phyloP scores from a whole-genome alignment of 371 early-diverging fungal species.

The Apophysomyces elegans region DNA sequence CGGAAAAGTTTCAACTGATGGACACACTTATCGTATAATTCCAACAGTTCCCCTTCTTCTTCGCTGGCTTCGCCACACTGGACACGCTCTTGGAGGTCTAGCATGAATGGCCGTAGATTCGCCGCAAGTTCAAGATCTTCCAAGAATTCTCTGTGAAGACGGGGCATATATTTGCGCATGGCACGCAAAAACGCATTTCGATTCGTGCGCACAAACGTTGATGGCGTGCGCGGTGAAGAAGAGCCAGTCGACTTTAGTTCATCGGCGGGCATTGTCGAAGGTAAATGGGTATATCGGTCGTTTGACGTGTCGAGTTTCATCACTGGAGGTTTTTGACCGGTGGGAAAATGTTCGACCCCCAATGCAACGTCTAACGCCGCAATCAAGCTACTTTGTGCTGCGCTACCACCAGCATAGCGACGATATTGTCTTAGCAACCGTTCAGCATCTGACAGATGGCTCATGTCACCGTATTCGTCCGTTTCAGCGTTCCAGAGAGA shows the following conservation, averaged over 20 bases:
- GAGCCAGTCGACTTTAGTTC: slow-evolving; percentile 28
- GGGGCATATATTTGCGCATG: slow-evolving; percentile 95
- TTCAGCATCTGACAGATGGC: slow-evolving; percentile 61
- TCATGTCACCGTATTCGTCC: slow-evolving; percentile 58
- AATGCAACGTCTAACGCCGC: slow-evolving; percentile 92
- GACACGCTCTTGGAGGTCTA: slow-evolving; percentile 38
- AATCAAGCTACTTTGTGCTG: slow-evolving; percentile 93
- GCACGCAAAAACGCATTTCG: slow-evolving; percentile 73
- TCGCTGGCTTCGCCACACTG: slow-evolving; percentile 17
- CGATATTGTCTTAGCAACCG: slow-evolving; percentile 62
- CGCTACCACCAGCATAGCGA: slow-evolving; percentile 92
- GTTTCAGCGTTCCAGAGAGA: slow-evolving; percentile 47
- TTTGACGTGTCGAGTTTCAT: slow-evolving; percentile 18
- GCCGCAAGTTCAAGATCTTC: slow-evolving; percentile 73
- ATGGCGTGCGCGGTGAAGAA: slow-evolving; percentile 31
- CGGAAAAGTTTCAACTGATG: slow-evolving; percentile 84
- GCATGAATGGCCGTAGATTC: slow-evolving; percentile 62
- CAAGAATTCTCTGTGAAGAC: slow-evolving; percentile 85
- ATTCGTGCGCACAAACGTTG: slow-evolving; percentile 54
- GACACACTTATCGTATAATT: slow-evolving; percentile 81
- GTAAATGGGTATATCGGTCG: slow-evolving; percentile 43
- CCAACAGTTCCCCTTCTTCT: slow-evolving; percentile 36
- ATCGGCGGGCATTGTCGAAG: slow-evolving; percentile 40
- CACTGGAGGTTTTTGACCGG: slow-evolving; percentile 53
- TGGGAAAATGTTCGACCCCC: slow-evolving; percentile 89